A percentile compares a stretch with the other conserved stretches of the same genome.
Evolutionary conservation across 2,329 filamentous ascomycete genomes (phyloP).

Genomic region (Fusarium sp.): DNA sequence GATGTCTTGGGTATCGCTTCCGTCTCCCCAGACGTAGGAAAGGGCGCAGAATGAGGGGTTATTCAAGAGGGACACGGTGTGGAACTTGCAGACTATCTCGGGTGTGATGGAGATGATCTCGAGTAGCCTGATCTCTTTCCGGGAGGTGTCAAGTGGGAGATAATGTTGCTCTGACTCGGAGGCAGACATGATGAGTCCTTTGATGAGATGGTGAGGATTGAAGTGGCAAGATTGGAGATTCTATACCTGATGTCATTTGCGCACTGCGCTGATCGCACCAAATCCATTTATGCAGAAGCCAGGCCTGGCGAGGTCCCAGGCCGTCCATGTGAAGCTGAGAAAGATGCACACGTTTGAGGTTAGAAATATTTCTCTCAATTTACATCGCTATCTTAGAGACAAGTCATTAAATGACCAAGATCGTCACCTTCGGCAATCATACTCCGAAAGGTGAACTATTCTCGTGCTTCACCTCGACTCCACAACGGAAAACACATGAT

Average conservation of each 20-base stretch:
- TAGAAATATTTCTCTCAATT: not conserved
- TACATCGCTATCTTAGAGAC: not conserved
- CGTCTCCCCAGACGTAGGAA: constrained; percentile 9
- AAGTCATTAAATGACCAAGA: not conserved
- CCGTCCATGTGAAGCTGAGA: not conserved
- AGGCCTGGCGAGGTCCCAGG: not conserved
- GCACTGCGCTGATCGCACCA: not conserved
- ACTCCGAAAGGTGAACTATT: not conserved
- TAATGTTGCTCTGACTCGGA: not conserved
- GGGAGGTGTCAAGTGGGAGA: not conserved
- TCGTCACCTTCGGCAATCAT: not conserved
- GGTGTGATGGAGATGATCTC: not conserved
- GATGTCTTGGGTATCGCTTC: not conserved
- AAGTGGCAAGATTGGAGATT: not conserved
- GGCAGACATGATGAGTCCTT: not conserved
- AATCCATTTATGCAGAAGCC: not conserved
- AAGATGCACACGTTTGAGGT: not conserved
- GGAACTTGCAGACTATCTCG: not conserved
- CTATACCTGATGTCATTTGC: too few species aligned
- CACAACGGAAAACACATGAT: not conserved
- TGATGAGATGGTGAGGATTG: not conserved
- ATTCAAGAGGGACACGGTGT: not conserved
- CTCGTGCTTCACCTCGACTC: not conserved
- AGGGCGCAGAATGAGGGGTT: not conserved
- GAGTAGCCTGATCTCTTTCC: not conserved